Conservation (phyloP, 1,139 yeast genomes). For the Hemisphaericaspora subhashii region DNA sequence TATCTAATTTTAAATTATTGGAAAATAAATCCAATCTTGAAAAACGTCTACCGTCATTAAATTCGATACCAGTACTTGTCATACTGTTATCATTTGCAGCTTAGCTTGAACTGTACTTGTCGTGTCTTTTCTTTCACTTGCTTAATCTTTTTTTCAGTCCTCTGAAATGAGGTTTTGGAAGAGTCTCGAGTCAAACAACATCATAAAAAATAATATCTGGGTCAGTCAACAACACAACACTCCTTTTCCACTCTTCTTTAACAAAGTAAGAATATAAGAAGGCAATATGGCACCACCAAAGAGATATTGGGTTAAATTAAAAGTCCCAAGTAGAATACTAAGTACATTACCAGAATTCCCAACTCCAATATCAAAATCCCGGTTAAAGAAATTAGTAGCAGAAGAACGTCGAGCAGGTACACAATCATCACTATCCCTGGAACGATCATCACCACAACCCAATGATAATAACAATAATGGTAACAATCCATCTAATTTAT, state of each 20-base stretch:
- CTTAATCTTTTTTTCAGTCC: background rate
- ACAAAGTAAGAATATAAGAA: background rate
- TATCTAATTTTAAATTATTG: constrained; percentile 46
- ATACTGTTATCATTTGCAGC: too few species aligned
- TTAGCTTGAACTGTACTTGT: too few species aligned
- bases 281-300: constrained; percentile 38
- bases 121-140: background rate
- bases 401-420: constrained; percentile 27
- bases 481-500: background rate
- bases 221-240: background rate
- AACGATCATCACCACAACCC: constrained; percentile 17
- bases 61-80: too few species aligned
- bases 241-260: background rate
- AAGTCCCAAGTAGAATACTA: constrained; percentile 30
- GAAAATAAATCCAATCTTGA: constrained; percentile 37
- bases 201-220: background rate
- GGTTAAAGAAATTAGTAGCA: constrained; percentile 30
- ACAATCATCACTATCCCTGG: constrained; percentile 14
- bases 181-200: background rate
- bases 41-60: too few species aligned
- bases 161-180: too few species aligned
- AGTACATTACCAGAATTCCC: constrained; percentile 37
- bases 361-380: constrained; percentile 30
- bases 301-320: constrained; percentile 35
- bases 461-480: constrained; percentile 9